phyloP scores from a whole-genome alignment of 2,329 filamentous ascomycete genomes.

The Hymenoscyphus fraxineus region DNA sequence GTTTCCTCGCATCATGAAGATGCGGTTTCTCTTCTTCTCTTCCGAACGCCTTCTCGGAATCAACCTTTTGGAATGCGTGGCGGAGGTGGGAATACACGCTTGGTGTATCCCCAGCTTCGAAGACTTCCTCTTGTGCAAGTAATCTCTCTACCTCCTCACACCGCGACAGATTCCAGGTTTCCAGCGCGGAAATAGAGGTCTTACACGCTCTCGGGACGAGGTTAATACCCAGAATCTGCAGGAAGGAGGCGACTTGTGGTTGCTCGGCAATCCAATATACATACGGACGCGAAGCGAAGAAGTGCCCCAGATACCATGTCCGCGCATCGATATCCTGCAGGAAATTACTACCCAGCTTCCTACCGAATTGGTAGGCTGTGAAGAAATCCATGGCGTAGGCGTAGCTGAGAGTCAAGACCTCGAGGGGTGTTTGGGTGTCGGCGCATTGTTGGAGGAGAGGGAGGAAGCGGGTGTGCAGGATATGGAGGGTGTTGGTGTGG shows the following conservation, averaged over 20 bases:
- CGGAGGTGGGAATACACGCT: constrained; percentile 25
- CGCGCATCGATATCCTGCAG: constrained; percentile 59
- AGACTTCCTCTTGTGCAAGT: neutral
- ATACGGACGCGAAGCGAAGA: constrained; percentile 36
- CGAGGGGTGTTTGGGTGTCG: neutral
- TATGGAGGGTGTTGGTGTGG: constrained; percentile 49
- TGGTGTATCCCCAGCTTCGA: neutral
- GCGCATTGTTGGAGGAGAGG: constrained; percentile 39
- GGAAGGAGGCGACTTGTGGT: constrained; percentile 52
- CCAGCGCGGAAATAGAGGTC: constrained; percentile 63
- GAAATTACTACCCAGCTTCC: constrained; percentile 59
- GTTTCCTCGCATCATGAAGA: constrained; percentile 7
- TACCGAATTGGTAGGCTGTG: constrained; percentile 69
- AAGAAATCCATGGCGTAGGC: constrained; percentile 67
- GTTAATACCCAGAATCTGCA: constrained; percentile 50
- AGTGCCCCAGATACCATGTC: constrained; percentile 37
- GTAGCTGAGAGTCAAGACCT: neutral
- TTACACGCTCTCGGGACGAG: constrained; percentile 66
- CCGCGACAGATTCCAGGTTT: constrained; percentile 59
- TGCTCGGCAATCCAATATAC: constrained; percentile 74
- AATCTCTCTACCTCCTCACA: constrained; percentile 34
- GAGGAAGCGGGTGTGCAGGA: constrained; percentile 60
- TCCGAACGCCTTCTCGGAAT: constrained; percentile 32
- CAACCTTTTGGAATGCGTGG: constrained; percentile 36
- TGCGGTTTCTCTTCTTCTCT: neutral